Base-by-base conservation (phyloP, 495 filamentous ascomycete species). In the Thermothielavioides terrestris region DNA sequence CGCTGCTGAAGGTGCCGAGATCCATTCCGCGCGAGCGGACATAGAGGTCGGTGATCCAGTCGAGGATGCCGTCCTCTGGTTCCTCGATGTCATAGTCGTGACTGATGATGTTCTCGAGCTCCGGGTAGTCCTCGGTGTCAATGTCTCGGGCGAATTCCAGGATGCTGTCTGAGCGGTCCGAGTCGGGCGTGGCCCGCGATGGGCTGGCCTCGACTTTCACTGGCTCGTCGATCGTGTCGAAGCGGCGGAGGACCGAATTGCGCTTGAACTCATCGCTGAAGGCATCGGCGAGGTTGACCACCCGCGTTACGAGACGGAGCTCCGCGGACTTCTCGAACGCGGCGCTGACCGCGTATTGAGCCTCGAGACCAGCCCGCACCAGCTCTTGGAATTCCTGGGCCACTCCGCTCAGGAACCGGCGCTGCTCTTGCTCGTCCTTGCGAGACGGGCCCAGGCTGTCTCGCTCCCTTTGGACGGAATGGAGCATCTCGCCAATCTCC, bases 391-490 rank as follows among this genome's bases (percentile, higher is more conserved):
- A 81, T 6, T 43, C 43, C 1, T 55, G 53, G 0, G 73, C 62
- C 4, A 80, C 56, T 2, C 64, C 57, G 1, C 67, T 47, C 11
- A 81, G 59, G 50, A 64, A 76, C 6, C 43, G 58, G 4, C 54
- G 52, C 50, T 81, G 76, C 42, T 78, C 62, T 3, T 69, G 58
- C 20, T 55, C 31, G 0, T 68, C 69, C 0, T 64, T 57, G 0
- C 78, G 60, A 7, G 71, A 59, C 1, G 60, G 60, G 1, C 80
- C 78, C 14, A 84, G 59, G 0, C 15, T 43, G 0, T 64, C 35
- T 14, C 73, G 61, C n/a, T 56, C 45, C 1, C 58, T 40, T 48
- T 69, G 60, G 10, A 53, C 56, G 0, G 55, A 53, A 14, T 59
- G 63, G 0, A 78, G 59, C 38, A 62, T 64, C 15, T 65, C 64